These are phyloP conservation scores for Monilinia aucupariae DNA, from an alignment of 2,329 filamentous ascomycete genomes.

Conservation along the genomic window DNA sequence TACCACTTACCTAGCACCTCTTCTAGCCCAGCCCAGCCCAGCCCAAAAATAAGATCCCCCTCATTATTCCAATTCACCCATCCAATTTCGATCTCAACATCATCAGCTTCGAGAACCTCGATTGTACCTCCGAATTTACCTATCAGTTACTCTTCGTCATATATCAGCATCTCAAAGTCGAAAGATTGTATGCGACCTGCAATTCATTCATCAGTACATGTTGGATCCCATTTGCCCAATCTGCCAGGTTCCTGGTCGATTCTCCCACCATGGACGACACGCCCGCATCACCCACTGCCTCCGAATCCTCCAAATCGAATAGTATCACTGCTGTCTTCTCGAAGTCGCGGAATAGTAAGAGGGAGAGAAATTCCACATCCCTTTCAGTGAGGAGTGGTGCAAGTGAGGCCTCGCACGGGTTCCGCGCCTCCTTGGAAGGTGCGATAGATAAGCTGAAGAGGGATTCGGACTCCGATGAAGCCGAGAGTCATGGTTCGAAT, in stretches of 20 bases:
- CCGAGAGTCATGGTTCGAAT: constrained; percentile 29
- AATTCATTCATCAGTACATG: background rate
- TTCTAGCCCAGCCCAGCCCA: no score
- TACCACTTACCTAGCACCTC: no score
- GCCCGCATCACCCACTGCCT: constrained; percentile 9
- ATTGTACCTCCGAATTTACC: background rate
- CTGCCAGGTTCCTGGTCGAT: background rate
- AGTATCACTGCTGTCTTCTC: constrained; percentile 29
- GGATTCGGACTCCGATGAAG: constrained; percentile 23
- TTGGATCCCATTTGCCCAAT: background rate
- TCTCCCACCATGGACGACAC: constrained; percentile 13
- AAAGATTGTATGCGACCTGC: background rate
- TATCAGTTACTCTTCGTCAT: no score
- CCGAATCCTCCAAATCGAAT: constrained; percentile 27
- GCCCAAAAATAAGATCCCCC: background rate
- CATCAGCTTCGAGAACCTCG: background rate
- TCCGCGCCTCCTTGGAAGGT: constrained; percentile 27
- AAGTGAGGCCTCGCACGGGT: constrained; percentile 22
- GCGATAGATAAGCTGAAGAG: constrained; percentile 29
- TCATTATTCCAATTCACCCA: background rate
- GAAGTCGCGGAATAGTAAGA: constrained; percentile 26
- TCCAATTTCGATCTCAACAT: background rate
- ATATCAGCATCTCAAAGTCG: background rate
- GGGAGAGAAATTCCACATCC: constrained; percentile 24
- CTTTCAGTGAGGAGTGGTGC: constrained; percentile 31